phyloP scores from a whole-genome alignment of 1,284 basidiomycete genomes.

The Leccinum huronense region DNA sequence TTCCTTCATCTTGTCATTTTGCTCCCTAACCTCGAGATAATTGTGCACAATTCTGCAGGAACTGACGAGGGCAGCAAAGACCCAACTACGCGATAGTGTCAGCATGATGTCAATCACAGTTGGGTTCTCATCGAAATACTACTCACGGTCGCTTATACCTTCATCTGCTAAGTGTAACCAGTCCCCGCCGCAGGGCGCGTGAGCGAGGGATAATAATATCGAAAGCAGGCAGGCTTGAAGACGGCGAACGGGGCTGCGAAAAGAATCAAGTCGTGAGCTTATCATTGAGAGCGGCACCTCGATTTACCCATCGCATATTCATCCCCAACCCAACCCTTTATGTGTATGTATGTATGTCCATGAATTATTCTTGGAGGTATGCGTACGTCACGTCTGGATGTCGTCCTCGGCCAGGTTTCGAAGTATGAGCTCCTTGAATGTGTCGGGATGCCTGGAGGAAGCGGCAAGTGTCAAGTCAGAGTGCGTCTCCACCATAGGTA shows the following conservation, averaged over 20 bases:
- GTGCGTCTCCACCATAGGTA: neutral
- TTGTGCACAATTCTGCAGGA: no score
- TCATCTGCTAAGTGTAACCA: no score
- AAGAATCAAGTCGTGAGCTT: no score
- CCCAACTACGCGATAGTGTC: slow-evolving; percentile 14
- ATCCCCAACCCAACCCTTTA: slow-evolving; percentile 14
- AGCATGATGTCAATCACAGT: neutral
- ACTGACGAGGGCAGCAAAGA: slow-evolving; percentile 15
- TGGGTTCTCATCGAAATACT: no score
- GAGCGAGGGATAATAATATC: no score
- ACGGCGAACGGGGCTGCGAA: no score
- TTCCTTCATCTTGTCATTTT: slow-evolving; percentile 9
- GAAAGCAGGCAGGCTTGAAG: no score
- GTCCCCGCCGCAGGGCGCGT: no score
- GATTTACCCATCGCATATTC: slow-evolving; percentile 6
- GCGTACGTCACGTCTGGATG: no score
- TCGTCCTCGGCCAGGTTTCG: neutral
- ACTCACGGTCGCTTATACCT: no score
- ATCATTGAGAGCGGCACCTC: no score
- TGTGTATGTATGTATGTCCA: slow-evolving; percentile 15
- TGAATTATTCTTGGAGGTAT: neutral
- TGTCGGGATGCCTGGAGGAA: neutral
- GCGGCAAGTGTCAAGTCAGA: neutral
- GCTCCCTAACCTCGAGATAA: neutral
- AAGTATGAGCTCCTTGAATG: slow-evolving; percentile 16